Conservation (phyloP, 495 filamentous ascomycete species). For the Xylaria nigripes region DNA sequence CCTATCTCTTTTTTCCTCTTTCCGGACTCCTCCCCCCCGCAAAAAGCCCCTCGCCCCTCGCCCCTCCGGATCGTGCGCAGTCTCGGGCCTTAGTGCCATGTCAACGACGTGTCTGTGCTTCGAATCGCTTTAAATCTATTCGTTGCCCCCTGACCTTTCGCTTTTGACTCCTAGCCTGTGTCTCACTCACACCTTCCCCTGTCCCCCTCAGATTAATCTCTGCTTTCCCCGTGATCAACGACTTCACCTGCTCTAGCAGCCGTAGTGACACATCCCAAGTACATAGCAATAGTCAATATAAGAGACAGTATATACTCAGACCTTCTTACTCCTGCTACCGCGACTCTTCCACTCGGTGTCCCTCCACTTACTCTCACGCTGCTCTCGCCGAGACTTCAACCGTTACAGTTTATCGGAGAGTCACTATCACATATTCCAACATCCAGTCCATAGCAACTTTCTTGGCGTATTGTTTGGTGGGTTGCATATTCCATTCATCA, state of each 20-base stretch:
- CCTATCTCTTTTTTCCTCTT: not conserved
- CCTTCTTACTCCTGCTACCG: slow-evolving; percentile 24
- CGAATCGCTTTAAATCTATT: not conserved
- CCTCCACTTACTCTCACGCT: slow-evolving; percentile 8
- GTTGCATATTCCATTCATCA: not conserved
- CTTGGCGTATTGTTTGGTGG: slow-evolving; percentile 14
- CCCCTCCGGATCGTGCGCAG: not conserved
- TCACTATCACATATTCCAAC: slow-evolving; percentile 5
- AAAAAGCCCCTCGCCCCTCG: not conserved
- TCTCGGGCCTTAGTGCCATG: not conserved
- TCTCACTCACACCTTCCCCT: not conserved
- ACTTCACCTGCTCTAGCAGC: not conserved
- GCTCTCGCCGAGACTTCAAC: slow-evolving; percentile 9
- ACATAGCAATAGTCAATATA: slow-evolving; percentile 50
- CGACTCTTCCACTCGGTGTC: slow-evolving; percentile 14
- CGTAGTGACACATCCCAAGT: slow-evolving; percentile 23
- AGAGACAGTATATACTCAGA: slow-evolving; percentile 35
- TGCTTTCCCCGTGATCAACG: not conserved
- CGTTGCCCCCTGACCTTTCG: not conserved
- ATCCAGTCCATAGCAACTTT: not conserved
- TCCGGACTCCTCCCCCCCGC: not conserved
- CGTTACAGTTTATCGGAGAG: slow-evolving; percentile 3
- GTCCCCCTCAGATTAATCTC: not conserved
- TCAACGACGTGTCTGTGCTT: not conserved
- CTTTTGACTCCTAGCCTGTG: not conserved